Base-by-base conservation (phyloP, 768 basidiomycete species). In the Pulveroboletus sp. region DNA sequence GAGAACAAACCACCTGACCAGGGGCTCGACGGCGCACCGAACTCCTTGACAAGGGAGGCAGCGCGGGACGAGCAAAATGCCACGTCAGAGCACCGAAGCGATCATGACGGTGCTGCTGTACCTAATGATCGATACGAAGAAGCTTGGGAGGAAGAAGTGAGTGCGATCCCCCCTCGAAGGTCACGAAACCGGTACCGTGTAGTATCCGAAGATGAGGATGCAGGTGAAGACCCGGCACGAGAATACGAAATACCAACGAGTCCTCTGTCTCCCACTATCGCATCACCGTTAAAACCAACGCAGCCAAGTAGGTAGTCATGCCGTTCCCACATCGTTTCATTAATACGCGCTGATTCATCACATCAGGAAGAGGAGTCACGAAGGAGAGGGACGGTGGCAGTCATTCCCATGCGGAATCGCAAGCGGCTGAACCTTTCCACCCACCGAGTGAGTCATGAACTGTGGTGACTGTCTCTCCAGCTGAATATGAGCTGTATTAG, bases 151-250 rank as follows among this genome's bases (percentile, higher is more conserved):
- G 51, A 55, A 31, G 51, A 60, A 21, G 39, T 28, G 17, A 45
- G 30, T 14, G 5, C n/a, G 30, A 0, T 9, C 2, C 31, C 38
- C 10, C 44, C 40, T 40, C 48, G 32, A 13, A 52, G 36, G 40
- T 26, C 36, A 31, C 57, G 51, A 15, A 18, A 13, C 10, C 51
- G 39, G 15, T 56, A 37, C 24, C 60, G 48, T 6, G 17, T 57
- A 8, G 39, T 17, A n/a, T 51, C 52, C 15, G 47, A 56, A 21
- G 37, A 47, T n/a, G 59, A 59, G 8, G 43, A 42, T 10, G 47
- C 45, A 13, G 43, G 31, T 2, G 33, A 49, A 28, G 43, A 40
- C 21, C 50, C 52, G 2, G 58, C 49, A n/a, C 37, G 26, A 18
- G 55, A 45, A 15, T 43, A 2, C 24, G 1, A 47, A 10, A 13